A percentile compares a stretch with the other conserved stretches of the same genome.
These are phyloP conservation scores for Ochetophila trinervis DNA, from an alignment of 306 rosid species.

Conservation along the genomic window DNA sequence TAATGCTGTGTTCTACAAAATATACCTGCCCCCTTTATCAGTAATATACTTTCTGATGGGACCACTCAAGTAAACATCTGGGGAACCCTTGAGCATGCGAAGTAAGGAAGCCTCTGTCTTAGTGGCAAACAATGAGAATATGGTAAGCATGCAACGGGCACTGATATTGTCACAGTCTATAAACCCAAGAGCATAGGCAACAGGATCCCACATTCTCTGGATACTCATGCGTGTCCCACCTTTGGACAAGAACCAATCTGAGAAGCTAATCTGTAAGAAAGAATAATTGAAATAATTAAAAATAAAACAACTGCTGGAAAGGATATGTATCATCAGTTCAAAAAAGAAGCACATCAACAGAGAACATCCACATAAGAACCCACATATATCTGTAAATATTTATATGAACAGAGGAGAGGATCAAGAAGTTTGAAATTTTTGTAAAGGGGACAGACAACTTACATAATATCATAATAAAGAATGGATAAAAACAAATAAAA, in stretches of 20 bases:
- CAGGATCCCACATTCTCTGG: slow-evolving; percentile 94
- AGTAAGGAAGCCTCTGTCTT: slow-evolving; percentile 97
- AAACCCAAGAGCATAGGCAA: slow-evolving; percentile 98
- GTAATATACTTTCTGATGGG: slow-evolving; percentile 88
- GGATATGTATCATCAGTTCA: no score
- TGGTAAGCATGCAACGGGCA: slow-evolving; percentile 99
- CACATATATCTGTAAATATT: slow-evolving; percentile 2
- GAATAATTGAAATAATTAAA: slow-evolving; percentile 1
- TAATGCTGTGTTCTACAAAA: not conserved
- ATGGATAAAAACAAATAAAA: slow-evolving; percentile 12
- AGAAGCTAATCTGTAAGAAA: slow-evolving; percentile 77
- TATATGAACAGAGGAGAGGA: not conserved
- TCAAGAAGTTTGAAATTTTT: not conserved
- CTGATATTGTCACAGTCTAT: slow-evolving; percentile 97
- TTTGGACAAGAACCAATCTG: slow-evolving; percentile 97
- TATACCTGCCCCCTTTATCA: slow-evolving; percentile 93
- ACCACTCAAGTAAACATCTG: slow-evolving; percentile 87
- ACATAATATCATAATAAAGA: slow-evolving; percentile 9
- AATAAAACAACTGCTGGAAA: slow-evolving; percentile 14
- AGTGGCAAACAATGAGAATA: slow-evolving; percentile 92
- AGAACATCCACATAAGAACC: not conserved
- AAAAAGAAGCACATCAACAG: not conserved
- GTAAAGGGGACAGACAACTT: not conserved
- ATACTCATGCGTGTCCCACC: slow-evolving; percentile 96
- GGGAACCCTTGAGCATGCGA: slow-evolving; percentile 99